phyloP scores from a whole-genome alignment of 1,284 basidiomycete species.

The Xerocomus nothofagi region DNA sequence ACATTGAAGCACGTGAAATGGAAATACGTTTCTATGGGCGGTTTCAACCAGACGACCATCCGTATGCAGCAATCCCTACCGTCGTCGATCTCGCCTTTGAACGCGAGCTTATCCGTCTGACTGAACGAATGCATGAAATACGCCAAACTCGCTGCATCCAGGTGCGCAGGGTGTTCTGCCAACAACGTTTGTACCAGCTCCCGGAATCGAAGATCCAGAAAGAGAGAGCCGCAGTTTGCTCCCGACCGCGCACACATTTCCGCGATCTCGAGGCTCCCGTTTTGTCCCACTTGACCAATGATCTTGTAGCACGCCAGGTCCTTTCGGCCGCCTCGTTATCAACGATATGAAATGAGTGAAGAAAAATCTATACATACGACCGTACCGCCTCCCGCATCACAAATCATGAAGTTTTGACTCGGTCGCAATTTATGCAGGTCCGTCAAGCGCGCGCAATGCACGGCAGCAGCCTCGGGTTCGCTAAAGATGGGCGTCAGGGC shows the following conservation, averaged over 20 bases:
- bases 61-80: constrained; percentile 39
- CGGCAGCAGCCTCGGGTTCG: constrained; percentile 83
- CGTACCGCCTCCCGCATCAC: constrained; percentile 81
- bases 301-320: constrained; percentile 79
- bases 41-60: constrained; percentile 15
- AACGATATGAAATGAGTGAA: background rate
- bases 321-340: constrained; percentile 31
- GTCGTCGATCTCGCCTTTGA: constrained; percentile 69
- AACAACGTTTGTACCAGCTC: constrained; percentile 71
- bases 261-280: constrained; percentile 76
- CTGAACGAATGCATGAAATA: constrained; percentile 85
- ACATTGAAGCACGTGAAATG: constrained; percentile 82
- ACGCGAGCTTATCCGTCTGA: constrained; percentile 80
- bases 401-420: constrained; percentile 78
- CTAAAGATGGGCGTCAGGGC: constrained; percentile 33
- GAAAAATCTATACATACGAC: constrained; percentile 45
- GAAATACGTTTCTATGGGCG: constrained; percentile 69
- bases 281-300: constrained; percentile 69
- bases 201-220: constrained; percentile 79
- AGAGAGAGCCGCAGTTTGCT: constrained; percentile 79
- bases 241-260: constrained; percentile 82
- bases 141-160: constrained; percentile 73
- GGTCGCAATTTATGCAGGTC: constrained; percentile 73
- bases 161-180: constrained; percentile 73
- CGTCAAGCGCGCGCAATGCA: constrained; percentile 77